Evolutionary conservation across 164 flowering plant species (phyloP).

Genomic region (Tetracentron sinense): DNA sequence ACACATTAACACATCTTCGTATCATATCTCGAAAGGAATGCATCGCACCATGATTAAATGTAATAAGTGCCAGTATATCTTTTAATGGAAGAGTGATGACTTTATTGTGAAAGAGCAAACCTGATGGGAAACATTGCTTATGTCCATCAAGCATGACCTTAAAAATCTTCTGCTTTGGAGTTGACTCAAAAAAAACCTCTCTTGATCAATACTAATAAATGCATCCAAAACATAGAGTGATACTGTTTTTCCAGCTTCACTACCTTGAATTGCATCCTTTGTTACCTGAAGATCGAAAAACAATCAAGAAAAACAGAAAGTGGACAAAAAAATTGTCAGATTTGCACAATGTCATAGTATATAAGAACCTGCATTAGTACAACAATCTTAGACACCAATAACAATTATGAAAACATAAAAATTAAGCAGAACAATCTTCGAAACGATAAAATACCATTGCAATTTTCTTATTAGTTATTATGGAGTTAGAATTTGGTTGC

Average conservation of each 20-base stretch:
- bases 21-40: background rate
- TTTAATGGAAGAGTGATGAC: background rate
- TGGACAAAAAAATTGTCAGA: background rate
- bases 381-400: background rate
- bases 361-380: background rate
- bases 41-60: background rate
- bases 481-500: background rate
- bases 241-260: slow-evolving; percentile 83
- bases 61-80: background rate
- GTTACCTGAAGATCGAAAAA: slow-evolving; percentile 43
- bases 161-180: slow-evolving; percentile 91
- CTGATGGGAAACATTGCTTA: slow-evolving; percentile 64
- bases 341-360: background rate
- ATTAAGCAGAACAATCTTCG: background rate
- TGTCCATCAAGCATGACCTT: slow-evolving; percentile 63
- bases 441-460: background rate
- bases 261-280: slow-evolving; percentile 85
- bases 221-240: slow-evolving; percentile 83
- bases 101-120: slow-evolving; percentile 25
- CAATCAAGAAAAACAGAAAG: background rate
- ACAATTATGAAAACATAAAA: background rate
- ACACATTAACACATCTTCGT: no score
- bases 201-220: slow-evolving; percentile 76
- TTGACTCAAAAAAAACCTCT: slow-evolving; percentile 75
- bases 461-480: no score